Conservation (phyloP, 2,329 filamentous ascomycete genomes). For the Lecanicillium sp. region DNA sequence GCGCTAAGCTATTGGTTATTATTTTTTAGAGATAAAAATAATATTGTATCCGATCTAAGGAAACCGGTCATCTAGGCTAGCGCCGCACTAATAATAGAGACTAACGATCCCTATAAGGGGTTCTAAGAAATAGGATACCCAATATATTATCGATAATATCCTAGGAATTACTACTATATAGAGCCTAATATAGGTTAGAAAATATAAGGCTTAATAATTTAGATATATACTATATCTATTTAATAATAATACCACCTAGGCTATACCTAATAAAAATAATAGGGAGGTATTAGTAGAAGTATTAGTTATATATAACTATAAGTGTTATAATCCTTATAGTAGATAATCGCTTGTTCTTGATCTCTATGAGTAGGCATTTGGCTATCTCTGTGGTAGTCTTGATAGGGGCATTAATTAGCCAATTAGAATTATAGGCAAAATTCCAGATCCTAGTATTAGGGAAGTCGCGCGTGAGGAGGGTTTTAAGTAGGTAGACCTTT, state of each 20-base stretch:
- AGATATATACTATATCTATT: constrained; percentile 14
- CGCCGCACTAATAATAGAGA: constrained; percentile 8
- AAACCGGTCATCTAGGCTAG: constrained; percentile 12
- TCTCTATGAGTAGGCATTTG: constrained; percentile 11
- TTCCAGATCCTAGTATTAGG: constrained; percentile 17
- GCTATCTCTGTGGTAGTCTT: constrained; percentile 18
- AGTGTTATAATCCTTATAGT: background rate
- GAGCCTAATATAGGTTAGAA: constrained; percentile 7
- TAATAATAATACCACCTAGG: constrained; percentile 20
- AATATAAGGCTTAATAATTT: background rate
- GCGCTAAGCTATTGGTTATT: constrained; percentile 8
- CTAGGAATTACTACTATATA: constrained; percentile 4
- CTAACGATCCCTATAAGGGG: constrained; percentile 16
- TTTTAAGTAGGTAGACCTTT: constrained; percentile 15
- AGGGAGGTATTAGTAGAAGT: constrained; percentile 14
- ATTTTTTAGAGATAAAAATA: constrained; percentile 13
- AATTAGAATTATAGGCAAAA: constrained; percentile 19
- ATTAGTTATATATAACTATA: background rate
- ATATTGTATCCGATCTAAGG: constrained; percentile 14
- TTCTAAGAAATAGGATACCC: constrained; percentile 18
- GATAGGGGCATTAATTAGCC: constrained; percentile 18
- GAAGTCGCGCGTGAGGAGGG: constrained; percentile 17
- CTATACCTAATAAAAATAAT: constrained; percentile 20
- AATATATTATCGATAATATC: constrained; percentile 13
- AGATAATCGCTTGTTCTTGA: background rate